Conservation (phyloP, 1,139 yeast species). For the Candida buenavistaensis region DNA sequence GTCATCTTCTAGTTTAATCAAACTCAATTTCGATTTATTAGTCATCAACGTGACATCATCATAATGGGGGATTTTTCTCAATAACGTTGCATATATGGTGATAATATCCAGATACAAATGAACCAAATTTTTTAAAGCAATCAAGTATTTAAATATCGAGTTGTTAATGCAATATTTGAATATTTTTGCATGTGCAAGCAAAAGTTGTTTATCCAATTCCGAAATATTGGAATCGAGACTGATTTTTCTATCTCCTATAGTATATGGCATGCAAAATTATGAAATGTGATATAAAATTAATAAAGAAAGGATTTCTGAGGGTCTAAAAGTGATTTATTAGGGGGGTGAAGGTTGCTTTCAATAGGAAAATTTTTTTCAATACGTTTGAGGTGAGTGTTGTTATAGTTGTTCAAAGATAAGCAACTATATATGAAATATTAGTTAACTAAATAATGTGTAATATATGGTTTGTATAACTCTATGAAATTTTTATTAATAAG, state of each 20-base stretch:
- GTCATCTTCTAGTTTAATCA: constrained; percentile 34
- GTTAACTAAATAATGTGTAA: too few species aligned
- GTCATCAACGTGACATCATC: constrained; percentile 45
- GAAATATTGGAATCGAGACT: constrained; percentile 20
- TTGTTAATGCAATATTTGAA: constrained; percentile 37
- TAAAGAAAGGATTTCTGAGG: neutral
- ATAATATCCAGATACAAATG: constrained; percentile 42
- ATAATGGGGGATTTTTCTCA: constrained; percentile 41
- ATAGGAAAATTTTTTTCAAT: too few species aligned
- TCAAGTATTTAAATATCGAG: constrained; percentile 28
- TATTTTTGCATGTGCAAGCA: constrained; percentile 29
- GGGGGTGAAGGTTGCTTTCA: too few species aligned
- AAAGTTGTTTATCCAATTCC: constrained; percentile 25
- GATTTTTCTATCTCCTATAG: constrained; percentile 32
- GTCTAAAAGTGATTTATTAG: too few species aligned
- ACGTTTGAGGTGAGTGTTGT: too few species aligned
- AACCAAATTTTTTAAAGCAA: constrained; percentile 31
- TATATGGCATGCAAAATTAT: constrained; percentile 31
- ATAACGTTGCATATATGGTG: constrained; percentile 41
- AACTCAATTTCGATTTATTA: constrained; percentile 20
- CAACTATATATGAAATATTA: too few species aligned
- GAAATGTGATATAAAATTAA: neutral
- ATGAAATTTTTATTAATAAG: too few species aligned
- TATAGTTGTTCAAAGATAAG: too few species aligned
- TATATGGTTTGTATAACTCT: too few species aligned